Base-by-base conservation (phyloP, 768 basidiomycete genomes). In the Amanita rubescens region DNA sequence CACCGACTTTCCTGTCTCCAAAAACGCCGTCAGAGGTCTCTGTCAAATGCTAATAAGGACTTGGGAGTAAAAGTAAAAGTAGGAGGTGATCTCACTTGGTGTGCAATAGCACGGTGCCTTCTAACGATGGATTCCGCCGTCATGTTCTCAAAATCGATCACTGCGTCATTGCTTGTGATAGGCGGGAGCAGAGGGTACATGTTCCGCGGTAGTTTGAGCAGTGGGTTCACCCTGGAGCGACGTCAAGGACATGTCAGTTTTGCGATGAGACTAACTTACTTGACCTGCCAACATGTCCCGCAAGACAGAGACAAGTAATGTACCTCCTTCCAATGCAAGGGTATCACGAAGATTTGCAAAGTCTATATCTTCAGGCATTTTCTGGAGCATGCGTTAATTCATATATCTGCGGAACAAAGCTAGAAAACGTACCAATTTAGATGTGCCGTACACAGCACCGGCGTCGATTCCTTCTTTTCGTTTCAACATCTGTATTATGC, bases 401-500 rank as follows among this genome's bases (percentile, higher is more conserved):
- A 12, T 37, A 15, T 55, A 24, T 22, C 41, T n/a, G 49, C n/a
- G n/a, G 44, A 37, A 2, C 22, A 43, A 25, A 35, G 42, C 49
- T 3, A 33, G 41, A 30, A 33, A 37, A 69, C 80, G 62, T 56
- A 93, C 92, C 67, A 82, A 67, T 44, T 66, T 71, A 20, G 65
- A 60, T 37, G 65, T 65, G 0, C 70, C 84, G 76, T 84, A 90
- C 19, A 96, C 73, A 12, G 77, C 72, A 5, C 94, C 94, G 0
- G 81, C 76, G 66, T 95, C 94, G 37, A 94, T 84, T 0, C 90
- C 91, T 50, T 78, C 75, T 51, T 68, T 76, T 46, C 73, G 71
- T 59, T 84, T 81, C 50, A 81, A 72, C 85, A 90, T 90, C 56
- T 85, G 78, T 55, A 86, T 82, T 2, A 97, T 76, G 55, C 82